Evolutionary conservation across 2,329 filamentous ascomycete species (phyloP), one percentile per base, ranked within the genome.

Genomic region (Magnaporthiopsis incrustans): DNA sequence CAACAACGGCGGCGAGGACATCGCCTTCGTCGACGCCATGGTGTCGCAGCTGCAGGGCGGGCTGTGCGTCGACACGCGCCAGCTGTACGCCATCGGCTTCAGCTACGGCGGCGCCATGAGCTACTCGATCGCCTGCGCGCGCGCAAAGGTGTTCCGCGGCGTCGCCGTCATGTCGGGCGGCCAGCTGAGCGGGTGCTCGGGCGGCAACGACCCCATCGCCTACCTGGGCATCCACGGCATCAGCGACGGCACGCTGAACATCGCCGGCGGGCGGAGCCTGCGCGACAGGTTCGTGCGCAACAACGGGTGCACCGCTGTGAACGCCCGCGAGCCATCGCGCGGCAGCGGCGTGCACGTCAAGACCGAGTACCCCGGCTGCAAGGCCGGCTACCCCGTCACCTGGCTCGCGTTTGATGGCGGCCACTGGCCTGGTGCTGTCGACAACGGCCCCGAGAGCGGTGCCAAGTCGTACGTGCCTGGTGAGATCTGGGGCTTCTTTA

Each of bases 31-130:
- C 38, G 73, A 78, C 59, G 66, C 69, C 5, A 74, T 81, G 62
- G 67, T 79, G 50, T 69, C 73, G 25, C 70, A 70, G 11, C 69
- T 79, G 27, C 73, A 78, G 65, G 66, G 68, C 7, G 72, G 75
- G 26, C 74, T 80, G 57, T 81, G 79, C 66, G 69, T 81, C 38
- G 73, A 81, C 65, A 70, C 75, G 66, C 70, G 69, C 59, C 73
- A 74, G 62, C 72, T 76, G 64, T 81, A 79, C 69, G 72, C 76
- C 30, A 77, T 76, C 1, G 77, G 77, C 25, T 80, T 77, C 70
- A 77, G 74, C 65, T 79, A 78, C 67, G 77, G 78, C 56, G 77
- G 73, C 57, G 74, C 75, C 57, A 80, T 81, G 77, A 73, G 72
- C 11, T 77, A 73, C 68, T 71, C 74, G 0, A 68, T 79, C 18